Evolutionary conservation across 257 asterid species (phyloP), one percentile per base, ranked within the genome.

Genomic region (Penstemon newberryi): DNA sequence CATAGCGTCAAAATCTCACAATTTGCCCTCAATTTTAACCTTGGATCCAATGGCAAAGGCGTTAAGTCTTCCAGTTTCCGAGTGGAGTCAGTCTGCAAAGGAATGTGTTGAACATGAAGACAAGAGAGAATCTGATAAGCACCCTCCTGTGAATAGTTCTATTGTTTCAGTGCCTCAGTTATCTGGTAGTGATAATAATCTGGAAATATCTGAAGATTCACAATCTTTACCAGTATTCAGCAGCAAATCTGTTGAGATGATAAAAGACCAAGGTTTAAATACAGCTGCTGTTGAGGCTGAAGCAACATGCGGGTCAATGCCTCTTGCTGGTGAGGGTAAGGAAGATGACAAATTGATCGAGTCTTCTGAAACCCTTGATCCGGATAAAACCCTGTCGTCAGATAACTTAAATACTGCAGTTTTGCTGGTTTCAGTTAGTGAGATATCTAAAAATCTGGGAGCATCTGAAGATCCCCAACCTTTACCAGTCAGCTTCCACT

Each of bases 191-290:
- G 74, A 67, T 36, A 73, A 63, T 75, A 50, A 53, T 49, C 50
- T 9, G 39, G 57, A 53, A 65, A 50, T 63, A 66, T 78, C 82
- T 54, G 83, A 54, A 63, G 80, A 46, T 55, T 46, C 82, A 42
- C 75, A 59, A 56, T 46, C 60, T 40, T 51, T 63, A 46, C 59
- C 60, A 37, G 56, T 39, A 64, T 8, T 43, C 61, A 67, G 59
- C 38, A 71, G 60, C 63, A 64, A 50, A 56, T 73, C 71, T 6
- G 60, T 40, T 73, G 77, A 40, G 77, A 56, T 66, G 59, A 72
- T 65, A 44, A 81, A 70, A 49, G 74, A 66, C 51, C 80, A 65
- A 61, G 72, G n/a, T 50, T 60, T 71, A 56, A 15, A 55, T 18
- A 39, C 46, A 53, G 49, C 55, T 46, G 44, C 40, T 61, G 60